These are phyloP conservation scores for Globomyces pollinis-pini DNA, from an alignment of 192 early-diverging fungal species.

Conservation along the genomic window DNA sequence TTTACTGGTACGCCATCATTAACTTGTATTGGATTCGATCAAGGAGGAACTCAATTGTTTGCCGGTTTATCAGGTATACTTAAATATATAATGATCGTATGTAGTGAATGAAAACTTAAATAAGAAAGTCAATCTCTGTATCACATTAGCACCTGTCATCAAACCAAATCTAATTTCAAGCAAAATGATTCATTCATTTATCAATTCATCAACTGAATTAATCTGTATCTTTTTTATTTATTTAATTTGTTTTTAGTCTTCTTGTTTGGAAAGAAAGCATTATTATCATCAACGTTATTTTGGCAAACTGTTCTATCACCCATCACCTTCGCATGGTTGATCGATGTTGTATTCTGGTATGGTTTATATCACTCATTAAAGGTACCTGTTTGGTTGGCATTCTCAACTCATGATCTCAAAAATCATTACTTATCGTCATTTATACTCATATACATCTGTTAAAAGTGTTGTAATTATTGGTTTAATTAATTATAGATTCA, in stretches of 20 bases:
- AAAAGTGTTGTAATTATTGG: constrained; percentile 72
- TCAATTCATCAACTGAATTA: constrained; percentile 76
- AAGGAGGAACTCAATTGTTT: constrained; percentile 87
- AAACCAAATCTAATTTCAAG: constrained; percentile 74
- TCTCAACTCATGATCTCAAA: constrained; percentile 65
- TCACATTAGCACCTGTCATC: constrained; percentile 84
- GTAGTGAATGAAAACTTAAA: constrained; percentile 72
- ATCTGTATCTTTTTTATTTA: too few species aligned
- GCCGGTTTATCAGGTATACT: constrained; percentile 77
- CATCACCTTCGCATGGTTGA: constrained; percentile 61
- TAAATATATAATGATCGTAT: too few species aligned
- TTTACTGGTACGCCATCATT: constrained; percentile 71
- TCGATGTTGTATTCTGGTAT: constrained; percentile 61
- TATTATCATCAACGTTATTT: constrained; percentile 69
- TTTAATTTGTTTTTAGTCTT: too few species aligned
- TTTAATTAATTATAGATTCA: constrained; percentile 50
- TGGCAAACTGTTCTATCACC: constrained; percentile 77
- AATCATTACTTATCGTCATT: constrained; percentile 69
- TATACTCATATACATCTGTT: constrained; percentile 85
- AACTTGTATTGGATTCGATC: constrained; percentile 94
- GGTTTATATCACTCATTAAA: too few species aligned
- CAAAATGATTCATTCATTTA: constrained; percentile 70
- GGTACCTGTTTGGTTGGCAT: constrained; percentile 87
- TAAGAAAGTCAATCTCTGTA: constrained; percentile 77
- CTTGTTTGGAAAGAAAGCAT: constrained; percentile 77